Base-by-base conservation (phyloP, 2,329 filamentous ascomycete genomes). In the Diaporthe citri region DNA sequence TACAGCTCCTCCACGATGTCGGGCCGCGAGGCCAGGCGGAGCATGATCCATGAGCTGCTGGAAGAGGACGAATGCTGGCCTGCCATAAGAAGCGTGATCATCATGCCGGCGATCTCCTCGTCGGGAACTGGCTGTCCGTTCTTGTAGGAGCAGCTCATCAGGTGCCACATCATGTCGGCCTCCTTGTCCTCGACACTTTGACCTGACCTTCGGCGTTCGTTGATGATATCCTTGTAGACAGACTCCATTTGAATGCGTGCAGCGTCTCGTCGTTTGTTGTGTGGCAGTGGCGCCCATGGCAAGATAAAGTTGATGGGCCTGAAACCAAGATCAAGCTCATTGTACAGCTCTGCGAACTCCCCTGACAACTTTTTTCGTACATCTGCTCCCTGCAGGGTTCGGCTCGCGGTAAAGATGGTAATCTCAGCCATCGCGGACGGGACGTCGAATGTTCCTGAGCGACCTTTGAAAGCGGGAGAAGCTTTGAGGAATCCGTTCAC, bases 31-130 rank as follows among this genome's bases (percentile, higher is more conserved):
- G 95, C 95, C 51, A 97, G 90, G 78, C 93, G 93, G 55, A 97
- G 89, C 83, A 97, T 89, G 80, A 97, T 95, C 94, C 95, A 97
- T 52, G 94, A 91, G 80, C 91, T 93, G 52, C 94, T 96, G 28
- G 94, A 95, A 5, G 95, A 95, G 2, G 94, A 96, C 2, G 94
- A 96, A 86, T 97, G 95, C 83, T 97, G 95, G 73, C 95, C 95
- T 75, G 94, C 95, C 95, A 97, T 97, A 77, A 97, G 91, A 31
- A 97, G 89, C 8, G 95, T 95, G 84, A 97, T 97, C 94, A 97
- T 96, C 90, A 97, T 96, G 85, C 97, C 93, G 31, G 95, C 95
- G 75, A 97, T 90, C 84, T 97, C 95, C 80, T 93, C 89, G 81
- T 97, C 95, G 22, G 95, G 93, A n/a, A 97, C 89, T 8, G 88